A percentile compares a stretch with the other conserved stretches of the same genome.
Evolutionary conservation across 1,284 basidiomycete species (phyloP).

Genomic region (Cutaneotrichosporon dermatis): DNA sequence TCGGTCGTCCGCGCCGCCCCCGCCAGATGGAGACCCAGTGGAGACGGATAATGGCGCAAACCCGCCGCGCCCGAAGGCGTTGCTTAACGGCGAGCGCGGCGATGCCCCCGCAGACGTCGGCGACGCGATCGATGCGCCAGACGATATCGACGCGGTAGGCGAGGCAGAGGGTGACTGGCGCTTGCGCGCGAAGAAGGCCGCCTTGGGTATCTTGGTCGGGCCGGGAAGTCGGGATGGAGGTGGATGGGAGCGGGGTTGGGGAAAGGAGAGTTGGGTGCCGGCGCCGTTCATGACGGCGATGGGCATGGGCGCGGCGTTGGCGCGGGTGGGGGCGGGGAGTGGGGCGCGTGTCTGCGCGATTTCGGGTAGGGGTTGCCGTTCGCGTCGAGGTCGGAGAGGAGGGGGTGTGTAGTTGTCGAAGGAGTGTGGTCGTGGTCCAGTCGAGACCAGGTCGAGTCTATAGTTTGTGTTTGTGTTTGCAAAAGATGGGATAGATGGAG

Average conservation of each 20-base stretch:
- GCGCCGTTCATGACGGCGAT: slow-evolving; percentile 19
- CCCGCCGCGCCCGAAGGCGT: too few species aligned
- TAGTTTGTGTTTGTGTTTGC: too few species aligned
- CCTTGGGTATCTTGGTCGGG: slow-evolving; percentile 30
- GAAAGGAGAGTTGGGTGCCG: slow-evolving; percentile 8
- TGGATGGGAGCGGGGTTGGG: neutral
- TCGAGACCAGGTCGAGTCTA: too few species aligned
- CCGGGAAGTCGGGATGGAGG: neutral
- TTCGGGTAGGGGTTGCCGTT: too few species aligned
- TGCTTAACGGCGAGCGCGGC: too few species aligned
- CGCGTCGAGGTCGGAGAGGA: too few species aligned
- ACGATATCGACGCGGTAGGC: neutral
- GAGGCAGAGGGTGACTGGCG: neutral
- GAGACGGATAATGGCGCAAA: too few species aligned
- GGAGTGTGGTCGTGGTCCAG: too few species aligned
- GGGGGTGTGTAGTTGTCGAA: neutral
- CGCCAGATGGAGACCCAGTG: too few species aligned
- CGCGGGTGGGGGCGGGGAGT: neutral
- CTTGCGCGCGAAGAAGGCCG: slow-evolving; percentile 30
- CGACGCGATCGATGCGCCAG: neutral
- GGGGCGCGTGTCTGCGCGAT: too few species aligned
- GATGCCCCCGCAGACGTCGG: neutral
- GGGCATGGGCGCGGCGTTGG: slow-evolving; percentile 15
- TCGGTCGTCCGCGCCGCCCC: too few species aligned
- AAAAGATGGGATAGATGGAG: too few species aligned